A percentile compares a stretch with the other conserved stretches of the same genome.
Evolutionary conservation across 371 early-diverging fungal genomes (phyloP).

Genomic region (Blakeslea trispora): DNA sequence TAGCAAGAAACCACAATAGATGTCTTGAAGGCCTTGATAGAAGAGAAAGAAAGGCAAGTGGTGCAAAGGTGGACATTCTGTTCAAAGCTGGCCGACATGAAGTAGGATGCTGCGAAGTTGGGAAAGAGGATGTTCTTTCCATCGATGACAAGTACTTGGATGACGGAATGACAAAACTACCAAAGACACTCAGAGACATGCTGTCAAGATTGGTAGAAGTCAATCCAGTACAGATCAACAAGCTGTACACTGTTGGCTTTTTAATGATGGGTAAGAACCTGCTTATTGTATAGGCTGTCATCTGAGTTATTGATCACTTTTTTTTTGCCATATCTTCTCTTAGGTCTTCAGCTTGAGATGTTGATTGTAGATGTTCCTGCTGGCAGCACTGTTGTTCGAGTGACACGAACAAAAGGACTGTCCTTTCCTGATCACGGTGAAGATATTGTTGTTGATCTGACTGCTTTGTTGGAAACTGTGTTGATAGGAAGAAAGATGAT

Average conservation of each 20-base stretch:
- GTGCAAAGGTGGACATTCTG: constrained; percentile 12
- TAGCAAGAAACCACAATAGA: constrained; percentile 5
- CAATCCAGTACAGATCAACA: constrained; percentile 6
- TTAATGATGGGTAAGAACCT: constrained; percentile 16
- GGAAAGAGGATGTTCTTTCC: constrained; percentile 1
- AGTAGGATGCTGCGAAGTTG: constrained; percentile 15
- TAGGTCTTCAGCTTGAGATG: constrained; percentile 1
- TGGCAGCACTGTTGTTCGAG: not conserved
- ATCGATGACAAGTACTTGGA: constrained; percentile 18
- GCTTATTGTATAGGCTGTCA: not conserved
- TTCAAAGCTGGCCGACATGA: constrained; percentile 2
- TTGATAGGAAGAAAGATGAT: not conserved
- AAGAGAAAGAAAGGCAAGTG: constrained; percentile 12
- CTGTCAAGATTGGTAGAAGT: not conserved
- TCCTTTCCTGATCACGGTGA: not conserved
- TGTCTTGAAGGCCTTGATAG: constrained; percentile 2
- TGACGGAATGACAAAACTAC: constrained; percentile 11
- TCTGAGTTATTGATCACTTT: not conserved
- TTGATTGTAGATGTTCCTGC: not conserved
- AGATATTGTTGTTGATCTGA: not conserved
- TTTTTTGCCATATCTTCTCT: not conserved
- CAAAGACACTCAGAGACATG: constrained; percentile 18
- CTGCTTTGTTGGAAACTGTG: not conserved
- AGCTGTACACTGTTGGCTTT: constrained; percentile 8
- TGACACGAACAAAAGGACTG: not conserved